Percentiles rank a stretch among this genome's conserved stretches.
Conservation (phyloP, 2,329 filamentous ascomycete genomes). For the Hawksworthiomyces lignivorus region DNA sequence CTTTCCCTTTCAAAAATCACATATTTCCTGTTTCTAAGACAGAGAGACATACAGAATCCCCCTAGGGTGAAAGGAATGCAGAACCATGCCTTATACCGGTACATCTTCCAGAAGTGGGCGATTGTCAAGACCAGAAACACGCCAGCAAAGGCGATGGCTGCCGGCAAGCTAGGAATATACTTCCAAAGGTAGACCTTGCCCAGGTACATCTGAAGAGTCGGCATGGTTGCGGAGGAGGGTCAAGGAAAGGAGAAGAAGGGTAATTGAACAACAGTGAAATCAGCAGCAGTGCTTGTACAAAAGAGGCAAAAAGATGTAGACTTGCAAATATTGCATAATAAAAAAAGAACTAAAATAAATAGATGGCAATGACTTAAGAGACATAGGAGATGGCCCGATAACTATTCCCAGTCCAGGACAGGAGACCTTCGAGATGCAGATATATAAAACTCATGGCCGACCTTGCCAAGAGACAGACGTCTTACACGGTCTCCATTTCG, state of each 20-base stretch:
- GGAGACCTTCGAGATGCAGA: no score
- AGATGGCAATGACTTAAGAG: no score
- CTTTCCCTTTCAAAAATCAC: no score
- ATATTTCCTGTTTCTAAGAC: no score
- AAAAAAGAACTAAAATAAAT: background rate
- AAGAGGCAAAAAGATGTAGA: background rate
- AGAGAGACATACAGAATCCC: constrained; percentile 5
- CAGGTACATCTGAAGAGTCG: background rate
- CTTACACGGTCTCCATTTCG: no score
- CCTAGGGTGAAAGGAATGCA: constrained; percentile 7
- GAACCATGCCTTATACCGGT: constrained; percentile 4
- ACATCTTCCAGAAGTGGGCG: constrained; percentile 1
- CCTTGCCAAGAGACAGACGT: no score
- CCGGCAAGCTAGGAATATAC: constrained; percentile 7
- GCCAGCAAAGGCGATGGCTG: constrained; percentile 2
- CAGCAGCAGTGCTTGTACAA: no score
- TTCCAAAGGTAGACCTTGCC: constrained; percentile 3
- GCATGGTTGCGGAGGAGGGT: background rate
- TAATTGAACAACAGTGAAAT: no score
- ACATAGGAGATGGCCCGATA: no score
- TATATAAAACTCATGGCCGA: no score
- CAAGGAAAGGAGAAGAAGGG: background rate
- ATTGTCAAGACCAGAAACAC: constrained; percentile 3
- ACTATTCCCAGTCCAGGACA: no score
- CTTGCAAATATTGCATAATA: no score